Base-by-base conservation (phyloP, 1,139 yeast genomes). In the Hemisphaericaspora xylanilytica region DNA sequence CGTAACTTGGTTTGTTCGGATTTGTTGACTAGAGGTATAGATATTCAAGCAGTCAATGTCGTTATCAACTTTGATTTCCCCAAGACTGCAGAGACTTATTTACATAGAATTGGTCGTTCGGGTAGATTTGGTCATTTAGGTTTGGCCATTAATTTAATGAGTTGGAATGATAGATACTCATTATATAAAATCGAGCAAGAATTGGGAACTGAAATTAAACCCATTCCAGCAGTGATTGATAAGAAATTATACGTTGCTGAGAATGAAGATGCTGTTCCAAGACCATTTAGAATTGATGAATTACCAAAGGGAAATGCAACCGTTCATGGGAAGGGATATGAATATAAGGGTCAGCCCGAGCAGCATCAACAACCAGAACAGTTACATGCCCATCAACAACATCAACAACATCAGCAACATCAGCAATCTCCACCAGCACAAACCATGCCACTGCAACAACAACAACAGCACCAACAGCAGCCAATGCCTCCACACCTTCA, bases 81-180 rank as follows among this genome's bases (percentile, higher is more conserved):
- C 46, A 92, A 92, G 65, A 89, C 87, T 43, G 97, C 97, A 9
- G 98, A 92, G 66, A 92, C 97, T 32, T 92, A 92, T 64, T 78
- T 92, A 54, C 98, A 92, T 68, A 86, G 98, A 77, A 94, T 92
- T 57, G 97, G 99, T 74, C 90, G 99, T 73, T 89, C 97, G 3
- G 99, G 98, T 53, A 85, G 98, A 75, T 92, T 89, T 61, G 98
- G 98, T 51, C 98, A 94, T 63, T 80, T 90, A 59, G 98, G 98
- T 74, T 77, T 92, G 61, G 98, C 98, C 32, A 90, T 92, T 58
- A 94, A 92, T 66, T 79, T 92, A 56, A 89, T 92, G 72, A 87
- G 90, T 63, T 92, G 97, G 97, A 84, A 89, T 57, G 98, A 94
- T 61, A 80, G 97, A 60, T 89, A 86, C 67, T 87, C 85, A 56